A percentile compares a stretch with the other conserved stretches of the same genome.
Conservation (phyloP, 2,329 filamentous ascomycete genomes). For the Diplodia scrobiculata region DNA sequence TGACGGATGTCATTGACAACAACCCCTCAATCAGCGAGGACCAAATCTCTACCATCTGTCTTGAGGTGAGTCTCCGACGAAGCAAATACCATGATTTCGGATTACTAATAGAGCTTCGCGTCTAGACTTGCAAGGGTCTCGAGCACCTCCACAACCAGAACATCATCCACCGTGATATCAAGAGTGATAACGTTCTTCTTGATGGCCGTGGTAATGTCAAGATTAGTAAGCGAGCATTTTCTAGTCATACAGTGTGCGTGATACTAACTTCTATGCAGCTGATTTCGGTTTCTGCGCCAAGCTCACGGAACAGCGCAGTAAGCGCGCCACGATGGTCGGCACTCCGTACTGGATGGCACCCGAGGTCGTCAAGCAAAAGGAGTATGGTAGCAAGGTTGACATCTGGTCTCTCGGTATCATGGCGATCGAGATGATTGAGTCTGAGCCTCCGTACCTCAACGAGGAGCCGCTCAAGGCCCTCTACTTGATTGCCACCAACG, state of each 20-base stretch:
- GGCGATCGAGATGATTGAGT: constrained; percentile 99
- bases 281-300: constrained; percentile 99
- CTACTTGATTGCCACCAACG: constrained; percentile 97
- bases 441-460: constrained; percentile 95
- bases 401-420: constrained; percentile 99
- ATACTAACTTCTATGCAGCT: constrained; percentile 56
- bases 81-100: background rate
- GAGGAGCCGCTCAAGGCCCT: constrained; percentile 96
- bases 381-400: constrained; percentile 97
- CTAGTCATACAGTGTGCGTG: constrained; percentile 14
- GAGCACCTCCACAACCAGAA: constrained; percentile 93
- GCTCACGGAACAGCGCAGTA: constrained; percentile 92
- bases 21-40: constrained; percentile 92
- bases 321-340: constrained; percentile 98
- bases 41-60: constrained; percentile 95
- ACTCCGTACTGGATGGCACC: constrained; percentile 99
- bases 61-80: constrained; percentile 67
- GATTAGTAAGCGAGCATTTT: constrained; percentile 69
- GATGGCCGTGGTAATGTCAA: constrained; percentile 96
- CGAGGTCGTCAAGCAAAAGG: constrained; percentile 98
- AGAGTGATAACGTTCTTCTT: constrained; percentile 96
- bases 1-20: constrained; percentile 99
- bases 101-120: background rate
- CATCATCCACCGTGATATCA: constrained; percentile 99
- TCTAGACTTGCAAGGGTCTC: constrained; percentile 87